Evolutionary conservation across 2,329 filamentous ascomycete genomes (phyloP), one percentile per base, ranked within the genome.

Genomic region (Cladophialophora psammophila): DNA sequence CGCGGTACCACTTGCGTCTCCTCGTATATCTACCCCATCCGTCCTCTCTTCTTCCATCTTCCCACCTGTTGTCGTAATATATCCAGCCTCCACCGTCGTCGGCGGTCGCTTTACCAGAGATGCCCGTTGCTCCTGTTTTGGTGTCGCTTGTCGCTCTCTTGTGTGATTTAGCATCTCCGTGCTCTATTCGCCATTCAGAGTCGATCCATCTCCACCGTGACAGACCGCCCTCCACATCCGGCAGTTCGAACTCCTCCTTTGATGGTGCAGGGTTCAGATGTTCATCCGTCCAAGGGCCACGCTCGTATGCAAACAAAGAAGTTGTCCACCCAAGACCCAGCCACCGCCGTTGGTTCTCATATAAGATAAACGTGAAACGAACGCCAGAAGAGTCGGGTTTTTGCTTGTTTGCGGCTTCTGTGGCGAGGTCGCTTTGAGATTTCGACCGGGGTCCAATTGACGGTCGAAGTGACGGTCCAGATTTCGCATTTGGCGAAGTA

Each of bases 11-110:
- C 80, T 98, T 97, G 69, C 95, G 84, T 26, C 95, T 88, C 13
- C 95, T 88, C 0, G 95, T 99, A 85, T 96, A 99, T 64, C 93
- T 89, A 48, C 92, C 92, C 95, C 95, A 99, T 61, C 94, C 92
- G 74, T 99, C 95, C 3, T 92, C 92, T 67, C 93, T 87, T 15
- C 91, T 90, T 18, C 94, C 94, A 72, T 92, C 91, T 77, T 93
- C 90, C 95, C 95, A 99, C 90, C 96, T 97, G 77, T 94, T 98
- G 75, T 99, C 95, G 76, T 97, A 99, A 78, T 95, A 99, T 42
- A 97, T 92, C 95, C 95, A 99, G 1, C 94, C 95, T 72, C 90
- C 88, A 3, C 87, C 90, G 31, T 89, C 85, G 0, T 86, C 82
- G 2, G 83, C 82, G 67, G 63, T 60, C 42, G 73, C 73, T 61